Evolutionary conservation across 2,329 filamentous ascomycete species (phyloP).

Genomic region (Bipolaris cookei): DNA sequence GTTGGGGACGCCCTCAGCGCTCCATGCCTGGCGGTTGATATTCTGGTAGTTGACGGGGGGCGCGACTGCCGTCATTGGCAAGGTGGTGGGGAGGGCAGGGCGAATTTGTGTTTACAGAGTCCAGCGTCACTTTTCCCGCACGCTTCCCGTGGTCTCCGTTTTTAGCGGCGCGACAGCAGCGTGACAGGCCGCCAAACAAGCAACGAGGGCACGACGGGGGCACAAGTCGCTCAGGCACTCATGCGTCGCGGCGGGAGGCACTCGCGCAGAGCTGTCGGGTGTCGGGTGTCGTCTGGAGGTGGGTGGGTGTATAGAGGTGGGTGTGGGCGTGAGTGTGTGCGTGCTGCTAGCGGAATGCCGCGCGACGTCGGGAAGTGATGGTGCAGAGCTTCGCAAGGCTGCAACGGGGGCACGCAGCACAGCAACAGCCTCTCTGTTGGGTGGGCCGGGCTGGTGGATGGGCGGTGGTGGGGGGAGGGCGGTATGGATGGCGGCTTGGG

Average conservation of each 20-base stretch:
- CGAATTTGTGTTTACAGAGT: conserved; percentile 24
- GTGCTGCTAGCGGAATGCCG: conserved; percentile 45
- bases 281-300: background rate
- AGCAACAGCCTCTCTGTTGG: conserved; percentile 22
- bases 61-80: conserved; percentile 69
- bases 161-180: conserved; percentile 39
- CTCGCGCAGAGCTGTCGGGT: conserved; percentile 12
- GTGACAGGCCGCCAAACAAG: conserved; percentile 32
- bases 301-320: background rate
- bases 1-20: conserved; percentile 64
- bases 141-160: conserved; percentile 34
- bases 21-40: conserved; percentile 67
- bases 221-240: conserved; percentile 34
- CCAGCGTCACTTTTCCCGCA: conserved; percentile 35
- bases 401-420: conserved; percentile 18
- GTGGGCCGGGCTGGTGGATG: conserved; percentile 26
- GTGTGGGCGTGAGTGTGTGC: conserved; percentile 36
- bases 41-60: conserved; percentile 69
- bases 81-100: conserved; percentile 29
- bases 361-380: conserved; percentile 37
- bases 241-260: conserved; percentile 31
- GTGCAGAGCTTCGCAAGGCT: conserved; percentile 18
- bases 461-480: conserved; percentile 29
- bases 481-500: conserved; percentile 30
- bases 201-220: conserved; percentile 21